Evolutionary conservation across 805 yeast species (phyloP), one percentile per base, ranked within the genome.

Genomic region (Zygoascus ofunaensis): DNA sequence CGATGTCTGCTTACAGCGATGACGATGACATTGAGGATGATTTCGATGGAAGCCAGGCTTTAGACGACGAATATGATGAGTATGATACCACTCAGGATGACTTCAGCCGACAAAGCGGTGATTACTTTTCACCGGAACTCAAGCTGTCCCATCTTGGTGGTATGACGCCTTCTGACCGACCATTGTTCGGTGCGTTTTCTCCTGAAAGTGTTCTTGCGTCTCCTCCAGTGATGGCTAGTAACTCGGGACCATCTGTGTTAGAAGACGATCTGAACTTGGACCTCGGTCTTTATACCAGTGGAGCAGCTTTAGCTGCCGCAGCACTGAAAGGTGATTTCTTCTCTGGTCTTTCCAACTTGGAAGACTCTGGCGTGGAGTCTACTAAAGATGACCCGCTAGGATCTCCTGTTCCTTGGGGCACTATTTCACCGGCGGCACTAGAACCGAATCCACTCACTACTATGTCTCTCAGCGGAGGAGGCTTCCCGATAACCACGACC

Each of bases 231-330:
- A n/a, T n/a, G n/a, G n/a, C n/a, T n/a, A n/a, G n/a, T n/a, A n/a
- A n/a, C n/a, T n/a, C n/a, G n/a, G 7, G 7, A 26, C 30, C 7
- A 26, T 26, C 30, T 26, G 30, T 26, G 7, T 12, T 26, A 8
- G 30, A 26, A 26, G 30, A 26, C 12, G 30, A 26, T 26, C 12
- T 26, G 30, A 26, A 17, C 5, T 26, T 47, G 26, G 42, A 37
- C 24, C 22, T 49, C 14, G 53, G 53, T 1, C 50, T 44, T 4
- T 49, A 44, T 33, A 28, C 34, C 38, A 37, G 40, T 8, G 53
- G 44, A 3, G 49, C 47, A 7, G 47, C 53, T 10, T 38, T 49
- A 42, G 49, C 49, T 5, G 53, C 52, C 12, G 52, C 50, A 3
- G 51, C 47, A 7, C 22, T 49, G 33, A 32, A 37, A 8, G 49